Base-by-base conservation (phyloP, 1,284 basidiomycete genomes). In the Boletus semigastroideus region DNA sequence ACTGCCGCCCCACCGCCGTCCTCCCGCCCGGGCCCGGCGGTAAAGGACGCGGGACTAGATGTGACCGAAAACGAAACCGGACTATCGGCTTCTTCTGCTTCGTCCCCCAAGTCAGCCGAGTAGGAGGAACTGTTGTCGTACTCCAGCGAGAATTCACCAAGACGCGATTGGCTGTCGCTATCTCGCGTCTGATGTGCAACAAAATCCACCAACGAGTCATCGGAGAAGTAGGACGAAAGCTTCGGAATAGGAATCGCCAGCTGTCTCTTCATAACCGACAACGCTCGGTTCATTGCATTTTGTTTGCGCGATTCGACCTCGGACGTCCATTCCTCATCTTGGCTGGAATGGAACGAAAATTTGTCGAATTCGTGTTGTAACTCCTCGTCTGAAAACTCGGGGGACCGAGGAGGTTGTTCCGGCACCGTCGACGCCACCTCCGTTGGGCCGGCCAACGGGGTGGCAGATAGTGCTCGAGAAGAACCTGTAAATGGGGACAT, bases 321-420 rank as follows among this genome's bases (percentile, higher is more conserved):
- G 0, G 49, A 48, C 2, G 58, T 61, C 52, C 59, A 61, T 3
- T 61, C 56, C 14, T 61, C 59, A 0, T 47, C 51, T 45, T 48
- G 46, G 19, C 36, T 56, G 1, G 44, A 59, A 19, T 49, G 41
- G 13, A 55, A 56, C n/a, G 56, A 59, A 14, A 61, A 59, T 2
- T 30, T 14, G 42, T 51, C 51, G 16, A 46, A 61, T 27, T 55
- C 59, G 43, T 40, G 48, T 14, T 17, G 1, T 4, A 43, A 46
- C 1, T 58, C 59, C 13, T 50, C 42, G 6, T 60, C 59, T 1
- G 56, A 51, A 28, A 49, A 56, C 16, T 44, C 46, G 6, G 46
- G 38, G 4, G 19, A 42, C 16, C 14, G 48, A 4, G 11, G 4
- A 10, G 27, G 31, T 38, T 39, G 17, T n/a, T 28, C 6, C 10